Evolutionary conservation across 2,329 filamentous ascomycete species (phyloP).

Genomic region (Ceratocystis smalleyi): DNA sequence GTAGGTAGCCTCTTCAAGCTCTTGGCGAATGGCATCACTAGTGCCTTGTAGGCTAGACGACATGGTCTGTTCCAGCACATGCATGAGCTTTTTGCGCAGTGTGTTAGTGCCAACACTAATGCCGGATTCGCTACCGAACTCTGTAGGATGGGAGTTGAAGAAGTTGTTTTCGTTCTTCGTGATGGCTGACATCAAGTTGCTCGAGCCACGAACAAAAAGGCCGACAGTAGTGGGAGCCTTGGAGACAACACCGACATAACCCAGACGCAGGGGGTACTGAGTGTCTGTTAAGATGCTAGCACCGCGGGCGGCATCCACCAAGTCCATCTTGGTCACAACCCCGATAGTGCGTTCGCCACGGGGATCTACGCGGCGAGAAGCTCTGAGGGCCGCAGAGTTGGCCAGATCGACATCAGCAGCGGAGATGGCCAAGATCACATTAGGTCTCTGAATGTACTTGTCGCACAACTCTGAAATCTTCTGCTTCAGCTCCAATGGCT

Average conservation of each 20-base stretch:
- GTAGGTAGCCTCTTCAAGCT: constrained; percentile 91
- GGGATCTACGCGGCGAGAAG: constrained; percentile 82
- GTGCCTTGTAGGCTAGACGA: constrained; percentile 78
- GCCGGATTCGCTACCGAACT: constrained; percentile 60
- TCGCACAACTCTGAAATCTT: constrained; percentile 94
- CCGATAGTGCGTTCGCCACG: constrained; percentile 92
- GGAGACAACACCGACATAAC: constrained; percentile 90
- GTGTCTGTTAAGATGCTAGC: constrained; percentile 65
- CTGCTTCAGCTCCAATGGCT: constrained; percentile 80
- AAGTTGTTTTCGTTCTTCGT: constrained; percentile 75
- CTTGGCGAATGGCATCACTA: constrained; percentile 80
- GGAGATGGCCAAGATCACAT: constrained; percentile 92
- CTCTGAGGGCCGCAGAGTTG: constrained; percentile 82
- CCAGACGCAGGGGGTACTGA: constrained; percentile 87
- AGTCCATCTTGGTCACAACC: constrained; percentile 98
- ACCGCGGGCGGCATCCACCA: constrained; percentile 73
- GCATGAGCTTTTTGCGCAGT: constrained; percentile 89
- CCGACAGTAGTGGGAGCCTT: constrained; percentile 54
- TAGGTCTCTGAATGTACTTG: constrained; percentile 92
- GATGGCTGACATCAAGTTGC: constrained; percentile 67
- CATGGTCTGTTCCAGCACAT: constrained; percentile 94
- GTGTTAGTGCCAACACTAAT: constrained; percentile 71
- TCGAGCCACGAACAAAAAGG: constrained; percentile 69
- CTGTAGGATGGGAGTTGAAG: constrained; percentile 66
- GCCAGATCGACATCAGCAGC: constrained; percentile 94